phyloP scores from a whole-genome alignment of 1,284 basidiomycete genomes.

The Cryptococcus floricola region DNA sequence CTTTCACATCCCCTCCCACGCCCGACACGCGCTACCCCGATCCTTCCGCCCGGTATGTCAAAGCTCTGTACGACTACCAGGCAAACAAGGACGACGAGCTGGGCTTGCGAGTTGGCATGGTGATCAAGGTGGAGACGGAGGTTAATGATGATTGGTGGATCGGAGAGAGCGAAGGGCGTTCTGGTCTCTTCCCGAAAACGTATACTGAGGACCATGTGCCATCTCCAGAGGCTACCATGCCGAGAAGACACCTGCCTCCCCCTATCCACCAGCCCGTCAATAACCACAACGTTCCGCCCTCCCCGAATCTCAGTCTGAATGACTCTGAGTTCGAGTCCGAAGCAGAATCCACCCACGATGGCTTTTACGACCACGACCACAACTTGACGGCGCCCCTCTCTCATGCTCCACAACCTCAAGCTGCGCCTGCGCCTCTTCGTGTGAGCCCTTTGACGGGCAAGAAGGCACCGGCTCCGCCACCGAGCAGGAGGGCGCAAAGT shows the following conservation, averaged over 20 bases:
- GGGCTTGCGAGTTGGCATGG: slow-evolving; percentile 64
- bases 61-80: slow-evolving; percentile 68
- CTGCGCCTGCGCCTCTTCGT: background rate
- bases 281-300: slow-evolving; percentile 8
- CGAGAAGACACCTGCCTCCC: slow-evolving; percentile 24
- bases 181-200: slow-evolving; percentile 70
- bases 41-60: slow-evolving; percentile 48
- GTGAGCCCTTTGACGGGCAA: slow-evolving; percentile 23
- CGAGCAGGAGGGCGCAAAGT: slow-evolving; percentile 42
- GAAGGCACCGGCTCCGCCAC: slow-evolving; percentile 54
- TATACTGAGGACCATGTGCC: slow-evolving; percentile 59
- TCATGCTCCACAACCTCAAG: slow-evolving; percentile 15
- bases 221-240: slow-evolving; percentile 21
- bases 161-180: slow-evolving; percentile 51
- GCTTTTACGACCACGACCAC: slow-evolving; percentile 31
- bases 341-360: slow-evolving; percentile 9
- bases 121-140: slow-evolving; percentile 68
- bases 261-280: slow-evolving; percentile 5
- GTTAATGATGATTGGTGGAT: slow-evolving; percentile 55
- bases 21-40: slow-evolving; percentile 8
- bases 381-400: slow-evolving; percentile 26
- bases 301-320: slow-evolving; percentile 13
- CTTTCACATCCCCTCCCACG: slow-evolving; percentile 30
- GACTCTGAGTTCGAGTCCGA: slow-evolving; percentile 26
- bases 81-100: slow-evolving; percentile 67